These are phyloP conservation scores for Phytophthora macrochlamydospora DNA, from an alignment of 352 stramenopile genomes.

Conservation along the genomic window DNA sequence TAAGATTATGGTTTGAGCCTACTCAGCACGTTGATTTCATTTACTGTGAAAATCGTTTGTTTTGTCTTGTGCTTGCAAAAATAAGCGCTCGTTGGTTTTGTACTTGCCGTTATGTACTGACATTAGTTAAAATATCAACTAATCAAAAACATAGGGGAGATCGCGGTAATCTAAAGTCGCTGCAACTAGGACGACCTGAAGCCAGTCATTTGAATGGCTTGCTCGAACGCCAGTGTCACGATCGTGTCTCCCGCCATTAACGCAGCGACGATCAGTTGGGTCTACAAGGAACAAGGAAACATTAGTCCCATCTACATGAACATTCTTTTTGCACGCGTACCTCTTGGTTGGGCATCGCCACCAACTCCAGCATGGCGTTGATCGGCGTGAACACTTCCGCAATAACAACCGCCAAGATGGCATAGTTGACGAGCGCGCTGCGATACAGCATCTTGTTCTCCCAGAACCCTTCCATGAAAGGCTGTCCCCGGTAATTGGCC, in stretches of 20 bases:
- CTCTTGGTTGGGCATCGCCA: conserved; percentile 84
- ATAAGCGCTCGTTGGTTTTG: no score
- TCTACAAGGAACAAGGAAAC: conserved; percentile 34
- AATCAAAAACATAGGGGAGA: no score
- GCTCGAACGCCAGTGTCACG: conserved; percentile 55
- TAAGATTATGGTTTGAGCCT: no score
- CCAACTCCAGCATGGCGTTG: conserved; percentile 91
- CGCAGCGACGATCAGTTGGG: conserved; percentile 44
- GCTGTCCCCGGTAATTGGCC: conserved; percentile 98
- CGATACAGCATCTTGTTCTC: conserved; percentile 95
- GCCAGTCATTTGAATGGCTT: conserved; percentile 38
- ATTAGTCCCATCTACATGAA: conserved; percentile 7
- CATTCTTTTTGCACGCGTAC: conserved; percentile 12
- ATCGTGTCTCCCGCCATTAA: conserved; percentile 65
- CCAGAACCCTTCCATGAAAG: conserved; percentile 98
- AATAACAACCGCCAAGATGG: conserved; percentile 89
- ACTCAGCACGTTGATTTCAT: no score
- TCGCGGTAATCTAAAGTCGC: no score
- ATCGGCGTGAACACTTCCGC: conserved; percentile 90
- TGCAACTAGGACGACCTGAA: conserved; percentile 8
- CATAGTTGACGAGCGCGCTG: conserved; percentile 81
- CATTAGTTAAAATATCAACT: no score
- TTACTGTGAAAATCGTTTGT: no score
- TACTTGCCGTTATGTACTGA: no score
- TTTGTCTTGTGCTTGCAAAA: no score